Conservation (phyloP, 2,329 filamentous ascomycete species). For the Capronia americana region DNA sequence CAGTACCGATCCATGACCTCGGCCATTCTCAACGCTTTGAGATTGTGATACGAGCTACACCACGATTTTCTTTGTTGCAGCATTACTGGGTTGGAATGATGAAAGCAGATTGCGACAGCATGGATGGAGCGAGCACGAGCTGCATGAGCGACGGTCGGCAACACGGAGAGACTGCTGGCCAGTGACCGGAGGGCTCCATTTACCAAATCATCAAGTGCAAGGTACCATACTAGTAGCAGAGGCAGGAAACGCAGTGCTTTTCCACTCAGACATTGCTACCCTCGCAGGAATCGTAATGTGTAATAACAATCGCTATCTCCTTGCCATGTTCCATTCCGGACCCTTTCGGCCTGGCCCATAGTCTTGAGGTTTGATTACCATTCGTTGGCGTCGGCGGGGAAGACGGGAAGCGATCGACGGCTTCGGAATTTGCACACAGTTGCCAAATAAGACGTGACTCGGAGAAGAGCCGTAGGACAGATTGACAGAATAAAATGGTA, state of each 20-base stretch:
- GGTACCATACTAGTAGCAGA: constrained; percentile 1
- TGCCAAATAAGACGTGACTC: constrained; percentile 3
- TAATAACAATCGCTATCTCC: neutral
- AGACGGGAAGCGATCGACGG: constrained; percentile 17
- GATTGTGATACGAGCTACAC: constrained; percentile 62
- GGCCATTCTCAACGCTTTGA: constrained; percentile 85
- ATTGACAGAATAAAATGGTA: neutral
- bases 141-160: neutral
- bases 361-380: constrained; percentile 8
- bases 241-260: constrained; percentile 2
- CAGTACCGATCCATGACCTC: constrained; percentile 99
- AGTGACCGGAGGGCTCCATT: constrained; percentile 6
- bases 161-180: constrained; percentile 13
- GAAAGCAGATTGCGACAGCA: constrained; percentile 9
- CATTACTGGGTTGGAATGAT: constrained; percentile 9
- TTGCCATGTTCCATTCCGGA: neutral
- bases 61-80: constrained; percentile 10
- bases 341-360: neutral
- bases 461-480: neutral
- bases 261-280: neutral
- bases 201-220: neutral
- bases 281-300: neutral
- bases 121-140: constrained; percentile 3
- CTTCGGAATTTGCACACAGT: constrained; percentile 3
- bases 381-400: constrained; percentile 20